Evolutionary conservation across 1,284 basidiomycete species (phyloP), one percentile per base, ranked within the genome.

Genomic region (Pterula multifida): DNA sequence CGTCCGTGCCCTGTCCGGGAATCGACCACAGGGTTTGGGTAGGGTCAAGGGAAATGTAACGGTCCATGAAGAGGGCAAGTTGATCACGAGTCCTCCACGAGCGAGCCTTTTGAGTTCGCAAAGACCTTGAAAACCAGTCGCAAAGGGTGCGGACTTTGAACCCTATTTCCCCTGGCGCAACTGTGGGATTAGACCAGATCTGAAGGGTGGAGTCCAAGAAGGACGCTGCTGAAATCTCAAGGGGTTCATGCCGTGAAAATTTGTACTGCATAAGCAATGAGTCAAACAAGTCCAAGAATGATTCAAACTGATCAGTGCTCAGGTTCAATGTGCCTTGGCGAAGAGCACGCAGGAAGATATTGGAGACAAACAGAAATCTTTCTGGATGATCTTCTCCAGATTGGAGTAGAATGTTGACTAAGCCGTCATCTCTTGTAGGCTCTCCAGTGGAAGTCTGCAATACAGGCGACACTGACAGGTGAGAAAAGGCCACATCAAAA

Each of bases 51-150:
- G 60, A 58, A 9, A 93, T 66, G 59, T 86, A 89, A 39, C 63
- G 63, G 55, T 83, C 78, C 45, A 90, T 65, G 60, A 94, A 86
- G 15, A 71, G 67, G 39, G 79, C 68, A 32, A 89, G 65, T 23
- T 70, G 62, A 56, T 90, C 81, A 19, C 90, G 78, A 26, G 81
- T 72, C 47, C 66, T 70, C 89, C 90, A 93, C 1, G 75, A 79
- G 0, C 67, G 65, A 1, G 81, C 61, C 39, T 71, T 71, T 13
- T 71, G 68, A 26, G 64, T 67, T 13, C 57, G 54, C 26, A 80
- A 61, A 52, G 68, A 67, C 2, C 59, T 55, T 23, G 75, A 68
- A 49, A 90, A 63, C 73, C 73, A 83, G 1, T 61, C 60, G 53
- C 74, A 75, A 25, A 92, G 61, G 4, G 61, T 48, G 36, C 71